Conservation (phyloP, 805 yeast genomes). For the Lipomyces sp. region DNA sequence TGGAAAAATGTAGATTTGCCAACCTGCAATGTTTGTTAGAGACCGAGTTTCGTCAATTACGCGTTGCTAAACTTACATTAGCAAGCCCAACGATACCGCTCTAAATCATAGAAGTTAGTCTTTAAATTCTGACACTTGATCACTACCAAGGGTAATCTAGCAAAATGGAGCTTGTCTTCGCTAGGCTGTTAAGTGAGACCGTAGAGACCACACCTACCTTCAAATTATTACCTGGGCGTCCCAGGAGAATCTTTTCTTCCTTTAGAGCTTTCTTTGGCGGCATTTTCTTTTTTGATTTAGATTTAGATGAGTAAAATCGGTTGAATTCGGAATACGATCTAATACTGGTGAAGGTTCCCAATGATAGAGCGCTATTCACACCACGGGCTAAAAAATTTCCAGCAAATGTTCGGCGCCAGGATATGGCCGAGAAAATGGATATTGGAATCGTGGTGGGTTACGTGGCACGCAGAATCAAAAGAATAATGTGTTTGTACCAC, state of each 20-base stretch:
- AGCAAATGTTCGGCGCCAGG: neutral
- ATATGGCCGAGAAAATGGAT: neutral
- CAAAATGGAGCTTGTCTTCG: no score
- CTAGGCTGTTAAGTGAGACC: neutral
- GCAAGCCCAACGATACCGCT: constrained; percentile 96
- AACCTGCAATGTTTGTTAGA: constrained; percentile 49
- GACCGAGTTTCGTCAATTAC: neutral
- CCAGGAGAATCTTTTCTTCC: constrained; percentile 76
- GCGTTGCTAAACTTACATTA: constrained; percentile 44
- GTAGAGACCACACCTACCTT: constrained; percentile 47
- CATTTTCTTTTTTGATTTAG: constrained; percentile 51
- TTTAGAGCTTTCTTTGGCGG: constrained; percentile 75
- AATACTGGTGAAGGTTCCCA: neutral
- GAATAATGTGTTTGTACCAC: neutral
- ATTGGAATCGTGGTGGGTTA: neutral
- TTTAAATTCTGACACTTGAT: neutral
- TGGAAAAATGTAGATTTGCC: constrained; percentile 98
- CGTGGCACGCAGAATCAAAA: neutral
- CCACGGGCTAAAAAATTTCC: neutral
- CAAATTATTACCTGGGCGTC: constrained; percentile 79
- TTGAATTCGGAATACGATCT: neutral
- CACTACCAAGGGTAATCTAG: neutral
- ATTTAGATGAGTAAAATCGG: constrained; percentile 23
- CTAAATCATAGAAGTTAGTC: constrained; percentile 18
- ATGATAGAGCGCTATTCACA: neutral